phyloP scores from a whole-genome alignment of 2,329 filamentous ascomycete genomes.

The Fusarium sp. region DNA sequence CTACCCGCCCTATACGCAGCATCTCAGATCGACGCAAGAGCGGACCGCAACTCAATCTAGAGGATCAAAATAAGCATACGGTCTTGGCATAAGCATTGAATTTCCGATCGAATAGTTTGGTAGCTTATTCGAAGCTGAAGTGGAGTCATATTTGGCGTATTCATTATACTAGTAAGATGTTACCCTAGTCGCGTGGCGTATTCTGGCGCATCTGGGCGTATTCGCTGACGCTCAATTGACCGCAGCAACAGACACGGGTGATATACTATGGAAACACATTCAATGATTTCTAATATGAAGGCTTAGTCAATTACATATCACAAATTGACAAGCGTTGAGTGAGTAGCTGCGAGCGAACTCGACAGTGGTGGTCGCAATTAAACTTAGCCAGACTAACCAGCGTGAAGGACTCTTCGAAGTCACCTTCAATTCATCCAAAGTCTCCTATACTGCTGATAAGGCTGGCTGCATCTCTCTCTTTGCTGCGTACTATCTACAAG shows the following conservation, averaged over 20 bases:
- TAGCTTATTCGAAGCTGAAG: not conserved
- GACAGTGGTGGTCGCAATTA: not conserved
- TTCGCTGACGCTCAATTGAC: not conserved
- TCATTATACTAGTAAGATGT: not conserved
- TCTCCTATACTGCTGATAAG: not conserved
- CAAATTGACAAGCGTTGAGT: not conserved
- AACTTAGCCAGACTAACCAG: too few relatives aligned
- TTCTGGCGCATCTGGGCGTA: conserved; percentile 21
- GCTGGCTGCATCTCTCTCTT: not conserved
- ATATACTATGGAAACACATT: fast-evolving
- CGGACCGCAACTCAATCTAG: not conserved
- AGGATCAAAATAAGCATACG: not conserved
- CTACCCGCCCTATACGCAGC: conserved; percentile 4
- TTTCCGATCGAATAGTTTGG: too few relatives aligned
- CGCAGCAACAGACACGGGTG: not conserved
- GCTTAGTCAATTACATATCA: not conserved
- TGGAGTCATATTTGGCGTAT: not conserved
- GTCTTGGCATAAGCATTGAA: conserved; percentile 1
- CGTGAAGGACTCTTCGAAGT: not conserved
- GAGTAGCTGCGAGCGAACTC: too few relatives aligned
- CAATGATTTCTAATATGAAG: fast-evolving
- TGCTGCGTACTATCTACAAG: conserved; percentile 15
- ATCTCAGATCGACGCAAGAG: not conserved
- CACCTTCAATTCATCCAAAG: not conserved
- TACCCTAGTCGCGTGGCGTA: conserved; percentile 5